Conservation (phyloP, 1,284 basidiomycete genomes). For the Ganoderma meredithae region DNA sequence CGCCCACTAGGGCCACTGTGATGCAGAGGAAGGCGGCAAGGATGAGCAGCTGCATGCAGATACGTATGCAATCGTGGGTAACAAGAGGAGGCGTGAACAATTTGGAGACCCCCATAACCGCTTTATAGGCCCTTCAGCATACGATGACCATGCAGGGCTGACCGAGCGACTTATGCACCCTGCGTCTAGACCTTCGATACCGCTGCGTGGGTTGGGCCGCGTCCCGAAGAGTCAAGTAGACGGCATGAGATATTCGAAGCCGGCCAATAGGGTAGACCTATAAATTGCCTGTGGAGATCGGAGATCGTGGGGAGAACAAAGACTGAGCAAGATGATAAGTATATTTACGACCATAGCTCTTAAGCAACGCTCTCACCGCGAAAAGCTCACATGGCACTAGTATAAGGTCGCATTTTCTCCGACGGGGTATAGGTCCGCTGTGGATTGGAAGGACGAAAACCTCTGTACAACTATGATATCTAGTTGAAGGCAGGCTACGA, state of each 20-base stretch:
- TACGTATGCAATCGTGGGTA: not conserved
- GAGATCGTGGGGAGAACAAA: not conserved
- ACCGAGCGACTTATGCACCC: not conserved
- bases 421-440: too few species aligned
- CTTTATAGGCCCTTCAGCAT: constrained; percentile 1
- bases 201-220: not conserved
- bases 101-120: not conserved
- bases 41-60: constrained; percentile 9
- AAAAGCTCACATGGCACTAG: too few species aligned
- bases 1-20: not conserved
- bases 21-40: not conserved
- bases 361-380: too few species aligned
- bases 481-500: too few species aligned
- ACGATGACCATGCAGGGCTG: not conserved
- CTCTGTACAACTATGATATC: too few species aligned
- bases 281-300: not conserved
- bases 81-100: not conserved
- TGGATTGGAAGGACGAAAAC: too few species aligned
- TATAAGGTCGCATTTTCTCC: too few species aligned
- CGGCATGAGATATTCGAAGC: not conserved
- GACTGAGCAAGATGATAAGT: not conserved
- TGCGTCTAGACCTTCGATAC: not conserved
- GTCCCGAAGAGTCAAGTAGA: not conserved
- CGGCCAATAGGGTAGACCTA: not conserved
- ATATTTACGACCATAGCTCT: too few species aligned